These are phyloP conservation scores for Cruciata laevipes DNA, from an alignment of 257 asterid species.

Conservation along the genomic window DNA sequence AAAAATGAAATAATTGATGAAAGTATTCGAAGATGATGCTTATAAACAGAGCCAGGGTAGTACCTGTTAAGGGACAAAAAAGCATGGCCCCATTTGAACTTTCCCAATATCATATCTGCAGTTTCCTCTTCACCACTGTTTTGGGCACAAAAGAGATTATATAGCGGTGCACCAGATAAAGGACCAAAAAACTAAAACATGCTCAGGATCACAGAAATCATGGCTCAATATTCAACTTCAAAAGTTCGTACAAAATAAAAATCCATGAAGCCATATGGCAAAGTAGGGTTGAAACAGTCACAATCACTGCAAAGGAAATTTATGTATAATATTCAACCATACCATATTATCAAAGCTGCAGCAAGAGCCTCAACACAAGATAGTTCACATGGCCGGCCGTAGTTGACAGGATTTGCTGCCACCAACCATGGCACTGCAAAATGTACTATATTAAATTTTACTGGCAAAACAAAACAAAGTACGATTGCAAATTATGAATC, in stretches of 20 bases:
- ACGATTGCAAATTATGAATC: background rate
- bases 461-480: background rate
- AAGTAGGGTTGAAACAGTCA: background rate
- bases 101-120: slow-evolving; percentile 64
- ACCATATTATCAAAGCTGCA: slow-evolving; percentile 93
- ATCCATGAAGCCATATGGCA: background rate
- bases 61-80: slow-evolving; percentile 88
- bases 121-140: slow-evolving; percentile 81
- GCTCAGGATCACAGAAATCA: slow-evolving; percentile 4
- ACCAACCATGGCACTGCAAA: slow-evolving; percentile 94
- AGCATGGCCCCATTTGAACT: slow-evolving; percentile 99
- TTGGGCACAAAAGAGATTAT: slow-evolving; percentile 6
- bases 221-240: background rate
- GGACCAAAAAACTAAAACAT: background rate
- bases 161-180: slow-evolving; percentile 5
- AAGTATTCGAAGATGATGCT: background rate
- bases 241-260: background rate
- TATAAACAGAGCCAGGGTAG: background rate
- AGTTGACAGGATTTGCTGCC: slow-evolving; percentile 98
- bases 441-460: slow-evolving; percentile 9
- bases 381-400: slow-evolving; percentile 92
- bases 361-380: slow-evolving; percentile 98
- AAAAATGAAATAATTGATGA: background rate
- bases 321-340: slow-evolving; percentile 12
- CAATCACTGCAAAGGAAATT: background rate